Conservation (phyloP, 192 early-diverging fungal species). For the Coemansia sp. region DNA sequence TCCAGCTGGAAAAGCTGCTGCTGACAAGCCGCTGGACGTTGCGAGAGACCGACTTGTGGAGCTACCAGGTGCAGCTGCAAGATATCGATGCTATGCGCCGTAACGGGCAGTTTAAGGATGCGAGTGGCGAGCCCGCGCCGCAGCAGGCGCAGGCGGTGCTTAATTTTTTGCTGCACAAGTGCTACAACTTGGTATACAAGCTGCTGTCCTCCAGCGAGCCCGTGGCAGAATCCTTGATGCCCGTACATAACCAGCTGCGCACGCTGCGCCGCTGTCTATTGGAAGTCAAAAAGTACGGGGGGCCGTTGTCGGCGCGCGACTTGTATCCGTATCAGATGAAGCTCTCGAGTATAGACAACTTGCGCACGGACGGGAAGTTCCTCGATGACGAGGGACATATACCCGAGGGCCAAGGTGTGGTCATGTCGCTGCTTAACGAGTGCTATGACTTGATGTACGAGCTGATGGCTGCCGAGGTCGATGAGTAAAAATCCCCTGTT, state of each 20-base stretch:
- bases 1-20: constrained; percentile 73
- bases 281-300: constrained; percentile 83
- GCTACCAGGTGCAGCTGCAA: constrained; percentile 76
- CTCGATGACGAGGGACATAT: constrained; percentile 78
- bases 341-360: constrained; percentile 76
- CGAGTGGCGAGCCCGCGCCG: constrained; percentile 62
- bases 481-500: constrained; percentile 35
- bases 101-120: constrained; percentile 84
- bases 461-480: constrained; percentile 63
- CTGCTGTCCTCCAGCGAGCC: constrained; percentile 79
- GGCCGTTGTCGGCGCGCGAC: constrained; percentile 71
- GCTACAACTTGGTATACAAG: constrained; percentile 86
- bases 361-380: constrained; percentile 86
- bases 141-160: constrained; percentile 74
- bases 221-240: constrained; percentile 80
- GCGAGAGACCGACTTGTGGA: constrained; percentile 79
- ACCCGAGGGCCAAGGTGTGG: constrained; percentile 86
- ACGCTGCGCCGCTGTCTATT: constrained; percentile 79
- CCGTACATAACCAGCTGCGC: constrained; percentile 83
- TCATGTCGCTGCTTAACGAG: constrained; percentile 82
- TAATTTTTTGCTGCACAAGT: constrained; percentile 77
- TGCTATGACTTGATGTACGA: constrained; percentile 87
- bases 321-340: constrained; percentile 92
- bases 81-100: constrained; percentile 83
- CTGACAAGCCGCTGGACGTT: constrained; percentile 78